Base-by-base conservation (phyloP, 345 rosid genomes). In the Murraya koenigii region DNA sequence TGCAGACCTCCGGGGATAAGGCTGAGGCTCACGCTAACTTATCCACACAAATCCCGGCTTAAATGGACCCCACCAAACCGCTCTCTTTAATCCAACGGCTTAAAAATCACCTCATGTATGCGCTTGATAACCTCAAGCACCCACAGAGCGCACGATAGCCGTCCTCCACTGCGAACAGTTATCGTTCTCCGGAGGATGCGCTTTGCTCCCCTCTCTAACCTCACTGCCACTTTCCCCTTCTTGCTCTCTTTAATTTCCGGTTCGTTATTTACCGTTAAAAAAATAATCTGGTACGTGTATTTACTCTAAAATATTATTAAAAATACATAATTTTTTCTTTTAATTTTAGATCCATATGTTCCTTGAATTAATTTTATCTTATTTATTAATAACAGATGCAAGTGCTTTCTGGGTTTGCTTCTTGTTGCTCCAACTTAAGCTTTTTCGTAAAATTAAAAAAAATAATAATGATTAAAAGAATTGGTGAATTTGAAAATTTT, bases 141-240 rank as follows among this genome's bases (percentile, higher is more conserved):
- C 63, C 63, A 7, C 2, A 2, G 26, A 73, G 89, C 81, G 80
- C 80, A 76, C 23, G 76, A 41, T 86, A 84, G 89, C 61, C 30
- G 17, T 10, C 38, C 81, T n/a, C 58, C 75, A 33, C n/a, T 70
- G 59, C 61, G 54, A 84, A 47, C 49, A 55, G 61, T 74, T 74
- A 76, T 76, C 82, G 72, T 76, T 81, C 77, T 62, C 82, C 52
- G 54, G 3, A 10, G 76, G 79, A 82, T 82, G 87, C 84, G 84
- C 85, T 47, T 72, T 86, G 81, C 73, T 77, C 84, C 80, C 84
- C 76, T 22, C 55, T 39, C 23, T 65, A 38, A 22, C 58, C 69
- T 74, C 81, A 82, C 83, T 80, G 86, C 82, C 85, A 79, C 60
- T 75, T 81, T 71, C 49, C 35, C n/a, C 38, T 17, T 44, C 32